Percentiles rank a stretch among this genome's conserved stretches.
These are phyloP conservation scores for Williopsis jadinii DNA, from an alignment of 1,139 yeast genomes.

Conservation along the genomic window DNA sequence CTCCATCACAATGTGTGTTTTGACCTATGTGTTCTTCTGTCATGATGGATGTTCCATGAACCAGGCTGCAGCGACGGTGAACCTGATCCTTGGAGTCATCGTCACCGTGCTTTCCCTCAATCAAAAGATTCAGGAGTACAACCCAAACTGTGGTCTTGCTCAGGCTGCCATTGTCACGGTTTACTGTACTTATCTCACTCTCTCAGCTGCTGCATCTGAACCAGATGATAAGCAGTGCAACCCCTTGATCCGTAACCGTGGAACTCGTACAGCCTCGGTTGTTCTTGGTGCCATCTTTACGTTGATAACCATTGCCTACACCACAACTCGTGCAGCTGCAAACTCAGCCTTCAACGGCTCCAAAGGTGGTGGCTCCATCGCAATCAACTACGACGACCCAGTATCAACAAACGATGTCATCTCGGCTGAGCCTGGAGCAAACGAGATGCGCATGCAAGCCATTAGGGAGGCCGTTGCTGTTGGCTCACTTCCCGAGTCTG, in stretches of 20 bases:
- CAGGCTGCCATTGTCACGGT: constrained; percentile 95
- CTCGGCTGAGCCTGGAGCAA: constrained; percentile 52
- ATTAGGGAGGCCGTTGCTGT: constrained; percentile 90
- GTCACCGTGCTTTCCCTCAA: constrained; percentile 70
- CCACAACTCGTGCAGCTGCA: constrained; percentile 95
- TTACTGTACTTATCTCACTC: constrained; percentile 85
- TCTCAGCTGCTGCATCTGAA: constrained; percentile 93
- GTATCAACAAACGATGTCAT: constrained; percentile 27
- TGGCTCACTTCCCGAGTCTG: constrained; percentile 92
- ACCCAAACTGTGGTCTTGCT: constrained; percentile 94
- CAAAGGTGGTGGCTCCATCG: constrained; percentile 27
- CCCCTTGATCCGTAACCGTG: constrained; percentile 81
- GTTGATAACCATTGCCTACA: constrained; percentile 90
- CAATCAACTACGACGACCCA: constrained; percentile 32
- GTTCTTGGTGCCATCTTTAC: constrained; percentile 91
- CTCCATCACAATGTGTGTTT: constrained; percentile 59
- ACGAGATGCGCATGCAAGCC: constrained; percentile 82
- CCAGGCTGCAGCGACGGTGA: constrained; percentile 77
- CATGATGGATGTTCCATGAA: constrained; percentile 86
- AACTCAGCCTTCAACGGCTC: constrained; percentile 48
- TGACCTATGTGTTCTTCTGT: constrained; percentile 83
- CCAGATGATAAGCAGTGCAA: constrained; percentile 93
- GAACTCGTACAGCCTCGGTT: constrained; percentile 85
- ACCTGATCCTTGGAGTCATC: constrained; percentile 54
- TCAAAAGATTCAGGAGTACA: constrained; percentile 82